Evolutionary conservation across 2,329 filamentous ascomycete genomes (phyloP).

Genomic region (Neocatenulostroma microsporum): DNA sequence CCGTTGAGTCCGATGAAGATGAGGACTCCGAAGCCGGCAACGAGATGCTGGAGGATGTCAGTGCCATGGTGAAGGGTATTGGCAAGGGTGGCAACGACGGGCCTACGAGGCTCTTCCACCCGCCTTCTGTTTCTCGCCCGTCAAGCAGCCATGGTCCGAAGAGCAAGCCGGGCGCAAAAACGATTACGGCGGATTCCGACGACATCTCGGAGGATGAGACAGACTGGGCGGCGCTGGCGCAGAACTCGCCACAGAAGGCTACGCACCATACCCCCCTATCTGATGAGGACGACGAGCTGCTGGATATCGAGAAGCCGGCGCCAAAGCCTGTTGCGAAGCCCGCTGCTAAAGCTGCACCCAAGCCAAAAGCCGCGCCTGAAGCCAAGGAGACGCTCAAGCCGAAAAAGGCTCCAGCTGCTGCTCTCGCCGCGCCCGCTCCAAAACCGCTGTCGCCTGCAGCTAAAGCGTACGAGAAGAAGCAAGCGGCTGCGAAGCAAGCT

Average conservation of each 20-base stretch:
- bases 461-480: conserved; percentile 52
- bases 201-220: conserved; percentile 43
- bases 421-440: conserved; percentile 25
- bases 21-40: conserved; percentile 50
- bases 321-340: conserved; percentile 23
- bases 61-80: conserved; percentile 86
- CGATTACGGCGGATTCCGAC: conserved; percentile 20
- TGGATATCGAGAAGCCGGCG: conserved; percentile 24
- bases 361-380: too few relatives aligned
- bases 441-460: conserved; percentile 57
- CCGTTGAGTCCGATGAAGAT: conserved; percentile 27
- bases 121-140: conserved; percentile 56
- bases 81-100: conserved; percentile 49
- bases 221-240: conserved; percentile 52
- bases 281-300: conserved; percentile 25
- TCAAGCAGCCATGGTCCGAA: conserved; percentile 55
- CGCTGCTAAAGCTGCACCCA: conserved; percentile 19
- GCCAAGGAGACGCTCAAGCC: too few relatives aligned
- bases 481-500: too few relatives aligned
- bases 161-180: conserved; percentile 35
- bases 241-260: conserved; percentile 47
- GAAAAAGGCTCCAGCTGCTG: conserved; percentile 27
- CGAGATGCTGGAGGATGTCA: conserved; percentile 76
- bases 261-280: conserved; percentile 32
- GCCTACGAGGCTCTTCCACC: conserved; percentile 53